phyloP scores from a whole-genome alignment of 495 filamentous ascomycete genomes.

The Lophiotrema nucula region DNA sequence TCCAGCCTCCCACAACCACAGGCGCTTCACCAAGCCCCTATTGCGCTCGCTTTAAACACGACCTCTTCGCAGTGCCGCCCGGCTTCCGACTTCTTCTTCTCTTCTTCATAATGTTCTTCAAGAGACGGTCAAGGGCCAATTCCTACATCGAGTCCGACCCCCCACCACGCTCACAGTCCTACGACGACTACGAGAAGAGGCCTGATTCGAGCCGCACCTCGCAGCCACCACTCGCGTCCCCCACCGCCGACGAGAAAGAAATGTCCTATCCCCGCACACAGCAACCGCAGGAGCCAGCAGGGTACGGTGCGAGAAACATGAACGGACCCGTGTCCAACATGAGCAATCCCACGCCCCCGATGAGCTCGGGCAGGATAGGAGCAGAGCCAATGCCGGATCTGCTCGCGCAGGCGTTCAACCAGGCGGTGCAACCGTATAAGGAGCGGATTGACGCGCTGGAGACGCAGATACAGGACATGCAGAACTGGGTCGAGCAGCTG shows the following conservation, averaged over 20 bases:
- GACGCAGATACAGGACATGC: slow-evolving; percentile 46
- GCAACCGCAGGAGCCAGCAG: slow-evolving; percentile 23
- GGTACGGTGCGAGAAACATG: slow-evolving; percentile 5
- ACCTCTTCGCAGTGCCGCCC: background rate
- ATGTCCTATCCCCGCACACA: slow-evolving; percentile 26
- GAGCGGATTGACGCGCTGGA: slow-evolving; percentile 50
- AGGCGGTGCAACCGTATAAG: slow-evolving; percentile 47
- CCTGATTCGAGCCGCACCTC: slow-evolving; percentile 18
- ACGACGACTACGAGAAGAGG: slow-evolving; percentile 33
- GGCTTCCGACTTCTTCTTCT: background rate
- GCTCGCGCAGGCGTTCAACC: slow-evolving; percentile 51
- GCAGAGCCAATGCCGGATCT: slow-evolving; percentile 47
- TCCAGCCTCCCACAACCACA: too few relatives aligned
- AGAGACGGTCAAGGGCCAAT: slow-evolving; percentile 32
- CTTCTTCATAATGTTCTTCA: slow-evolving; percentile 35
- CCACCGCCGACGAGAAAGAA: slow-evolving; percentile 27
- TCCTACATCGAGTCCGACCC: slow-evolving; percentile 32
- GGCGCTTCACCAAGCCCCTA: background rate
- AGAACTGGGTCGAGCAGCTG: slow-evolving; percentile 45
- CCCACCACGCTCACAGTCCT: slow-evolving; percentile 23
- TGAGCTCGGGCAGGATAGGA: slow-evolving; percentile 19
- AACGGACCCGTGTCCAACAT: slow-evolving; percentile 24
- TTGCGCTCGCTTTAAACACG: background rate
- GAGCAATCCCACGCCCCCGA: slow-evolving; percentile 15
- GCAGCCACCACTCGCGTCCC: background rate